Base-by-base conservation (phyloP, 352 stramenopile species). In the Globisporangium mamillatum region DNA sequence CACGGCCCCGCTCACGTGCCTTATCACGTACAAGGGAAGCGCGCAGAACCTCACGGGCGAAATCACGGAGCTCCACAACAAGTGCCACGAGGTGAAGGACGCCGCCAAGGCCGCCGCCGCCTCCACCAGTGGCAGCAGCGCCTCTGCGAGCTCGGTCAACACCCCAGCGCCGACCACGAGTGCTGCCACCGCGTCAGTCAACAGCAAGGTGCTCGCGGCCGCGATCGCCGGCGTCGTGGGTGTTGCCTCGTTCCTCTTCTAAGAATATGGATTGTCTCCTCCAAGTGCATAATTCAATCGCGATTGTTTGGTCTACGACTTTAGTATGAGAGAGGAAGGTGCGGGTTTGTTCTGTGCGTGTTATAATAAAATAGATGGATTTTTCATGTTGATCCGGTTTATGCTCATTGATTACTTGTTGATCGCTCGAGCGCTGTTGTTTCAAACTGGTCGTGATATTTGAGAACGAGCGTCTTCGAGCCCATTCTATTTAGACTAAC, bases 21-120 rank as follows among this genome's bases (percentile, higher is more conserved):
- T 80, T 54, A 79, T 87, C 54, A 75, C 57, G 41, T 86, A 84
- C 70, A 52, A 79, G 12, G 82, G 80, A 48, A 64, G 69, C 20
- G 66, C 60, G 20, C 71, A 75, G 44, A 83, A 88, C 58, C 68
- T 89, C 7, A 75, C 72, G 14, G 66, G 68, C 1, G 74, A 85
- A 54, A 56, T 89, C 60, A 68, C 56, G 14, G 63, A 73, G 4
- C 52, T 91, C n/a, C 82, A 91, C 66, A 46, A 77, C 57, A 58
- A 77, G 66, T 91, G 82, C 68, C 82, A 91, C 70, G 54, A 69
- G 48, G 56, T 67, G 61, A 60, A 59, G 52, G 66, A 68, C 36
- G 64, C 67, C 14, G 46, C 60, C 29, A 66, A 70, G 55, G 44
- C 56, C 20, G 38, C 8, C 6, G 57, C 41, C 22, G 29, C 44